Evolutionary conservation across 495 filamentous ascomycete genomes (phyloP).

Genomic region (Schizothecium vesticola): DNA sequence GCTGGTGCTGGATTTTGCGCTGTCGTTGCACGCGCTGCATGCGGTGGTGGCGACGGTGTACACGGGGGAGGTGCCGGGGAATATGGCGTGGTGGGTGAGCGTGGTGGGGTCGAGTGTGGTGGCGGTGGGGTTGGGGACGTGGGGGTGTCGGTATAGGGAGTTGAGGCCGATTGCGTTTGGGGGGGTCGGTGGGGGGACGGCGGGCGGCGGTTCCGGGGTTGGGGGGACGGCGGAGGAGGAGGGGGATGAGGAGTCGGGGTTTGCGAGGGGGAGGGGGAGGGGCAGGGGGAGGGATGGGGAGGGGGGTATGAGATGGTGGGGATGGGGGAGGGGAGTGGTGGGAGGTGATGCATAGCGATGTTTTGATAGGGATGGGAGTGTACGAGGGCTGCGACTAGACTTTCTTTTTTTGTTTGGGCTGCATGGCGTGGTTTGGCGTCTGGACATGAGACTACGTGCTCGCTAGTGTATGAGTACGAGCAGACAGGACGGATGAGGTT

Average conservation of each 20-base stretch:
- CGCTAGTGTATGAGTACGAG: conserved; percentile 4
- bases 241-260: conserved; percentile 30
- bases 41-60: conserved; percentile 74
- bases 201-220: neutral
- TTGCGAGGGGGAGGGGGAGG: conserved; percentile 45
- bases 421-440: conserved; percentile 1
- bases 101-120: conserved; percentile 62
- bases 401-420: neutral
- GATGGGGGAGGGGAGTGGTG: conserved; percentile 14
- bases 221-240: conserved; percentile 14
- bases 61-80: conserved; percentile 62
- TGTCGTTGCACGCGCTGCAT: conserved; percentile 84
- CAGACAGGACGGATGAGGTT: neutral
- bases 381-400: neutral
- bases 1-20: conserved; percentile 85
- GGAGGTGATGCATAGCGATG: neutral
- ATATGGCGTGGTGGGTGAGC: conserved; percentile 82
- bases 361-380: neutral
- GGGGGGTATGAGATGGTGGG: conserved; percentile 80
- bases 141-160: conserved; percentile 87
- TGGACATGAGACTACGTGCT: neutral
- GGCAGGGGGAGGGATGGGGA: conserved; percentile 54
- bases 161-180: conserved; percentile 86
- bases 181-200: conserved; percentile 37
- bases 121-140: conserved; percentile 73